phyloP scores from a whole-genome alignment of 116 monocot species.

The Thalassia testudinum region DNA sequence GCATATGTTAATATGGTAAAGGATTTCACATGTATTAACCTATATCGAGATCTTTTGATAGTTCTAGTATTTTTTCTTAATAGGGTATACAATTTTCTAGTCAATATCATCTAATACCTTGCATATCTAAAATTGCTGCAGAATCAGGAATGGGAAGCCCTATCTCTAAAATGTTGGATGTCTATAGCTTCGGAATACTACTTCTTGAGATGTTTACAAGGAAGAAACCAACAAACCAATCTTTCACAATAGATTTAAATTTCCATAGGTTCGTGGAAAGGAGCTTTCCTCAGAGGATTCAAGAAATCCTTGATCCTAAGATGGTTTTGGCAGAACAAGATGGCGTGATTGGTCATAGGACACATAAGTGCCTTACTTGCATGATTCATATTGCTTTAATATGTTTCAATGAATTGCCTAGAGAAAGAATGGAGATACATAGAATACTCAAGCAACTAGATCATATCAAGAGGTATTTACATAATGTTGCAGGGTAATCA shows the following conservation, averaged over 20 bases:
- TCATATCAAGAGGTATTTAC: no score
- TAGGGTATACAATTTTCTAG: slow-evolving; percentile 30
- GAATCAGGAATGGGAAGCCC: slow-evolving; percentile 11
- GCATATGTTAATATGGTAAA: background rate
- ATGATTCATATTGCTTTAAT: background rate
- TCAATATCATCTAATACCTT: no score
- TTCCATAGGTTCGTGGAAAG: slow-evolving; percentile 5
- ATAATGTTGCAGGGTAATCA: no score
- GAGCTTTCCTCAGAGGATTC: background rate
- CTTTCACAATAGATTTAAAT: slow-evolving; percentile 8
- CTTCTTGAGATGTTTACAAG: slow-evolving; percentile 14
- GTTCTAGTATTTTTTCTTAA: background rate
- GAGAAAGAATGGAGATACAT: slow-evolving; percentile 4
- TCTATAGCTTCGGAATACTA: slow-evolving; percentile 19
- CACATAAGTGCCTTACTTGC: background rate
- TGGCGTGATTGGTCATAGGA: background rate
- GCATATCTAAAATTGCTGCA: slow-evolving; percentile 2
- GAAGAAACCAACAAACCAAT: slow-evolving; percentile 12
- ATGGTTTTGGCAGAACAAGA: background rate
- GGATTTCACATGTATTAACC: no score
- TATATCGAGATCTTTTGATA: background rate
- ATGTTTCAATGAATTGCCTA: slow-evolving; percentile 1
- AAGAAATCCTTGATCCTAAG: background rate
- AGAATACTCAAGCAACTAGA: slow-evolving; percentile 4
- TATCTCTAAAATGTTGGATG: slow-evolving; percentile 5